These are phyloP conservation scores for Globisporangium paddicum DNA, from an alignment of 352 stramenopile genomes.

Conservation along the genomic window DNA sequence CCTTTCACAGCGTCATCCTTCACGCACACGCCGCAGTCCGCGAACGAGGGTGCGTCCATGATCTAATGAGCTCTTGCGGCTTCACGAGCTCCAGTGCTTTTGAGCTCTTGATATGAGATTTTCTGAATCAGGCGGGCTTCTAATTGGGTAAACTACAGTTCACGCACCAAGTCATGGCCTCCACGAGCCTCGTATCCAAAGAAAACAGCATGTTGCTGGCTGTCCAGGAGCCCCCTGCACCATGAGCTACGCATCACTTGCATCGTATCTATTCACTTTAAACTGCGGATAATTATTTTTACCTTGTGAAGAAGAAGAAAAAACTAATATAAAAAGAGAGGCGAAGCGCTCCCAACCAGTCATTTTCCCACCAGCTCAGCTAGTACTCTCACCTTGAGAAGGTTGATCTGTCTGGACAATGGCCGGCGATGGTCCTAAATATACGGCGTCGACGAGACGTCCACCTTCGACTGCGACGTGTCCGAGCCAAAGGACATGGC, in stretches of 20 bases:
- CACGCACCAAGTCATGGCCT: background rate
- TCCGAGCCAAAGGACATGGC: slow-evolving; percentile 81
- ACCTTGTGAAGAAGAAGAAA: slow-evolving; percentile 1
- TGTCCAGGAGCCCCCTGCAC: too few species aligned
- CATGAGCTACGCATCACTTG: background rate
- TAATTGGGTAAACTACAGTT: slow-evolving; percentile 1
- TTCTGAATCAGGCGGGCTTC: slow-evolving; percentile 3
- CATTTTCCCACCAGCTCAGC: background rate
- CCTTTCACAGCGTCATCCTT: slow-evolving; percentile 44
- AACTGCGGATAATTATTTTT: slow-evolving; percentile 4
- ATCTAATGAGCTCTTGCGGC: background rate
- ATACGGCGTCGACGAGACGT: slow-evolving; percentile 81
- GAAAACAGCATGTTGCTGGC: too few species aligned
- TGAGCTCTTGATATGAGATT: background rate
- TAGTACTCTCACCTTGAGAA: background rate
- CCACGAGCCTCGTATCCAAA: too few species aligned
- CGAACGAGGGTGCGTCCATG: slow-evolving; percentile 36
- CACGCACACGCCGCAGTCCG: slow-evolving; percentile 48
- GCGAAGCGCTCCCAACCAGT: background rate
- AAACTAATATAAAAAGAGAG: slow-evolving; percentile 32
- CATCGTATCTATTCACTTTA: slow-evolving; percentile 4
- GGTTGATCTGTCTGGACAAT: background rate
- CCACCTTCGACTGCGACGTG: slow-evolving; percentile 85
- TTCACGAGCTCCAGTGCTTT: slow-evolving; percentile 8
- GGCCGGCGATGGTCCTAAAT: slow-evolving; percentile 47